Evolutionary conservation across 2,329 filamentous ascomycete species (phyloP).

Genomic region (Coniochaeta sp.): DNA sequence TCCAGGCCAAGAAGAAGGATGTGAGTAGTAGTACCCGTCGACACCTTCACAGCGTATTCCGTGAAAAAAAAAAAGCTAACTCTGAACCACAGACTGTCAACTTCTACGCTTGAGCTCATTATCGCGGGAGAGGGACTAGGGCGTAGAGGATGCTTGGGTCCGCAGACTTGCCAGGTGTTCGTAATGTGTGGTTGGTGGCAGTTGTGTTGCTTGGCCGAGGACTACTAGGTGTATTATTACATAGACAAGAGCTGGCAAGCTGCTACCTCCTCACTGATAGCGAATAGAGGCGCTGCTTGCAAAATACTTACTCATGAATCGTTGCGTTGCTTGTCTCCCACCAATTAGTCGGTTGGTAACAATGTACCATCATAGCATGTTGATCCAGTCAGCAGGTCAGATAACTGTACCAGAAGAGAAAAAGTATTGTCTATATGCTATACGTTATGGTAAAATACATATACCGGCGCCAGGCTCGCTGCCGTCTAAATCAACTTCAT

Average conservation of each 20-base stretch:
- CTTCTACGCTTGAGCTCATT: constrained; percentile 29
- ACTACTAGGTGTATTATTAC: not conserved
- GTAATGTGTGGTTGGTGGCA: not conserved
- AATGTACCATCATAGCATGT: not conserved
- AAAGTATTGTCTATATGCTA: not conserved
- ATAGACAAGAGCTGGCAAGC: not conserved
- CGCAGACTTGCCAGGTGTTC: not conserved
- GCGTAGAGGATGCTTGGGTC: not conserved
- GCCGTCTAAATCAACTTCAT: not conserved
- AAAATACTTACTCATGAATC: not conserved
- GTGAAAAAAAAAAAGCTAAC: not conserved
- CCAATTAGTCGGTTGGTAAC: not conserved
- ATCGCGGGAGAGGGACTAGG: not conserved
- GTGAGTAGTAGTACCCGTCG: constrained; percentile 31
- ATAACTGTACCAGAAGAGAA: not conserved
- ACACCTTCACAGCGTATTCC: too few relatives aligned
- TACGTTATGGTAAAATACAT: not conserved
- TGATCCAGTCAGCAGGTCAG: not conserved
- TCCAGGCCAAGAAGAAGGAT: constrained; percentile 94
- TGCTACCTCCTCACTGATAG: not conserved
- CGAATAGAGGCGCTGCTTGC: not conserved
- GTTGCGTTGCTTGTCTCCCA: not conserved
- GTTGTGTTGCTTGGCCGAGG: not conserved
- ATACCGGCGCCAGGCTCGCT: not conserved
- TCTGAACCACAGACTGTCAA: constrained; percentile 18